A percentile compares a stretch with the other conserved stretches of the same genome.
Conservation (phyloP, 116 monocot genomes). For the Trichopus zeylanicus region DNA sequence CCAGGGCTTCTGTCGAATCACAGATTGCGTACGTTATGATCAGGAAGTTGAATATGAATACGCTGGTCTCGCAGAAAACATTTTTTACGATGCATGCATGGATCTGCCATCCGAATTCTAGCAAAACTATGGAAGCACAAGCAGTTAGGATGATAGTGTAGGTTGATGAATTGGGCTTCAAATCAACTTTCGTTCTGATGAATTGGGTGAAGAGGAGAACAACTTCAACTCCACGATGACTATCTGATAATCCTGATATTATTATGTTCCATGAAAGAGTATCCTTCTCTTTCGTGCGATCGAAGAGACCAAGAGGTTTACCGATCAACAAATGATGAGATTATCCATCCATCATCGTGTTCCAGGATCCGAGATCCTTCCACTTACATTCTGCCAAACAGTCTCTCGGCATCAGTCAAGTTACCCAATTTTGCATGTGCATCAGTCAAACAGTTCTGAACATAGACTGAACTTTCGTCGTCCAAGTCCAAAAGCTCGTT, state of each 20-base stretch:
- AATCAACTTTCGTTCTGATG: background rate
- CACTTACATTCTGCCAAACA: slow-evolving; percentile 21
- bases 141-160: slow-evolving; percentile 23
- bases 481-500: slow-evolving; percentile 26
- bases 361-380: slow-evolving; percentile 38
- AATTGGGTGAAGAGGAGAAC: slow-evolving; percentile 15
- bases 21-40: slow-evolving; percentile 27
- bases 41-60: slow-evolving; percentile 29
- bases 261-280: slow-evolving; percentile 36
- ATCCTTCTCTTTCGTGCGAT: slow-evolving; percentile 24
- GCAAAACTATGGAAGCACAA: slow-evolving; percentile 13
- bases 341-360: slow-evolving; percentile 41
- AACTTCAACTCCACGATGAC: slow-evolving; percentile 26
- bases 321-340: slow-evolving; percentile 25
- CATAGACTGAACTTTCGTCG: slow-evolving; percentile 9
- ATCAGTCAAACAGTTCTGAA: slow-evolving; percentile 26
- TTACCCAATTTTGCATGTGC: slow-evolving; percentile 31
- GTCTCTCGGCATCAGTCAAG: slow-evolving; percentile 25
- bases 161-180: slow-evolving; percentile 25
- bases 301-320: slow-evolving; percentile 24
- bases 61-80: slow-evolving; percentile 16
- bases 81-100: slow-evolving; percentile 22
- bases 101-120: slow-evolving; percentile 22
- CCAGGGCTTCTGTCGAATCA: slow-evolving; percentile 8
- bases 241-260: slow-evolving; percentile 24